Percentiles rank a stretch among this genome's conserved stretches.
Conservation (phyloP, 2,329 filamentous ascomycete genomes). For the Colletotrichum godetiae region DNA sequence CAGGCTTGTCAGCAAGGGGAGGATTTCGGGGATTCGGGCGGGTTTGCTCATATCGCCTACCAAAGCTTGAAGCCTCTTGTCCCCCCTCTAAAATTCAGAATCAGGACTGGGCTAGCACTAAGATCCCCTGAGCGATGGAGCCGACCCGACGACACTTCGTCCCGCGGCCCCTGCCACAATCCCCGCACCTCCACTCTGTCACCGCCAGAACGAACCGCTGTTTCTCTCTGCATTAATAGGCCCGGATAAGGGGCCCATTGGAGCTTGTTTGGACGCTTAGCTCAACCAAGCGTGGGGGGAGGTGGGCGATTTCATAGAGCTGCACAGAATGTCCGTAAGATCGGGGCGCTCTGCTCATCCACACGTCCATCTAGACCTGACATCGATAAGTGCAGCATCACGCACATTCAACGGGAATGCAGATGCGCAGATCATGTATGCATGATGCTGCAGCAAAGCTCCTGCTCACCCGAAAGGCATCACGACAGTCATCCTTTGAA, state of each 20-base stretch:
- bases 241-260: conserved; percentile 19
- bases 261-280: conserved; percentile 31
- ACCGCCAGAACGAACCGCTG: conserved; percentile 35
- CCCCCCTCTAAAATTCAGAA: not conserved
- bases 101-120: not conserved
- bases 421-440: not conserved
- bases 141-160: conserved; percentile 1
- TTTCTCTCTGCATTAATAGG: conserved; percentile 32
- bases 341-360: not conserved
- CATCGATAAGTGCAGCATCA: not conserved
- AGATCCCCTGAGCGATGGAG: not conserved
- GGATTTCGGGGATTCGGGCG: conserved; percentile 7
- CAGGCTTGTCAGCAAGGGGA: not conserved
- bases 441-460: not conserved
- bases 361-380: not conserved
- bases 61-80: conserved; percentile 21
- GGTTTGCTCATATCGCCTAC: conserved; percentile 21
- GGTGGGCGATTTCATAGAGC: not conserved
- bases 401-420: not conserved
- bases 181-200: conserved; percentile 32
- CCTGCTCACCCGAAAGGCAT: not conserved
- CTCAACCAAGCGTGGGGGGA: conserved; percentile 20
- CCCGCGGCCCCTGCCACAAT: conserved; percentile 14
- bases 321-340: too few species aligned
- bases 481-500: not conserved